These are phyloP conservation scores for Blepharisma undulans DNA, from an alignment of 169 alveolate species.

Conservation along the genomic window DNA sequence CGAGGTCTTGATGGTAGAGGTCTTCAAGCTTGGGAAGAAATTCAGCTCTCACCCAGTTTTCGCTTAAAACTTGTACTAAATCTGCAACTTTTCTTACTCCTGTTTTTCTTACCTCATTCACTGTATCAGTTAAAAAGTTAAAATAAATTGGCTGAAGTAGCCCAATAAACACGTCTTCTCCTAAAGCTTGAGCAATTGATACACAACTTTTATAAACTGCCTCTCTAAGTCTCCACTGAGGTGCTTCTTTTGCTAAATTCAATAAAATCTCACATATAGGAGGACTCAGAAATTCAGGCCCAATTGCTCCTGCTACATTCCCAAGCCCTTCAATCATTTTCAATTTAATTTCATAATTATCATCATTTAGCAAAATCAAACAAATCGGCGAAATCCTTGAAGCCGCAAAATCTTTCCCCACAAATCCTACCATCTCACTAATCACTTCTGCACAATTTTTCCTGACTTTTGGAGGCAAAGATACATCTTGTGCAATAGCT, in stretches of 20 bases:
- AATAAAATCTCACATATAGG: conserved; percentile 43
- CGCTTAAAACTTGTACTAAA: conserved; percentile 51
- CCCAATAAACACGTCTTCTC: conserved; percentile 36
- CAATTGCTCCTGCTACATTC: conserved; percentile 65
- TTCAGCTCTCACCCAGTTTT: conserved; percentile 64
- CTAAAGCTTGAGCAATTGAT: conserved; percentile 50
- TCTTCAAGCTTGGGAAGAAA: conserved; percentile 69
- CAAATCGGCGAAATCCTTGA: conserved; percentile 59
- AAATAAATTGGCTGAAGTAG: conserved; percentile 43
- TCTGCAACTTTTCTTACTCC: conserved; percentile 60
- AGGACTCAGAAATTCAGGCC: conserved; percentile 56
- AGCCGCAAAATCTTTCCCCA: conserved; percentile 70
- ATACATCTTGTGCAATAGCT: conserved; percentile 56
- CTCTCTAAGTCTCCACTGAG: conserved; percentile 84
- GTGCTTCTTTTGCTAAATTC: conserved; percentile 56
- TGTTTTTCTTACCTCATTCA: conserved; percentile 67
- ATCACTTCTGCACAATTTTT: conserved; percentile 70
- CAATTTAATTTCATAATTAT: conserved; percentile 74
- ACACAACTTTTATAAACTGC: conserved; percentile 60
- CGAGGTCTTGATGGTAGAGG: conserved; percentile 54
- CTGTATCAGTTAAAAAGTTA: conserved; percentile 68
- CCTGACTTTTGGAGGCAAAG: conserved; percentile 59
- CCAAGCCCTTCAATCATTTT: conserved; percentile 63
- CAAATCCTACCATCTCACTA: conserved; percentile 59
- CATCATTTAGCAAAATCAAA: conserved; percentile 71